These are phyloP conservation scores for Peribolospora baueri DNA, from an alignment of 768 basidiomycete genomes.

Conservation along the genomic window DNA sequence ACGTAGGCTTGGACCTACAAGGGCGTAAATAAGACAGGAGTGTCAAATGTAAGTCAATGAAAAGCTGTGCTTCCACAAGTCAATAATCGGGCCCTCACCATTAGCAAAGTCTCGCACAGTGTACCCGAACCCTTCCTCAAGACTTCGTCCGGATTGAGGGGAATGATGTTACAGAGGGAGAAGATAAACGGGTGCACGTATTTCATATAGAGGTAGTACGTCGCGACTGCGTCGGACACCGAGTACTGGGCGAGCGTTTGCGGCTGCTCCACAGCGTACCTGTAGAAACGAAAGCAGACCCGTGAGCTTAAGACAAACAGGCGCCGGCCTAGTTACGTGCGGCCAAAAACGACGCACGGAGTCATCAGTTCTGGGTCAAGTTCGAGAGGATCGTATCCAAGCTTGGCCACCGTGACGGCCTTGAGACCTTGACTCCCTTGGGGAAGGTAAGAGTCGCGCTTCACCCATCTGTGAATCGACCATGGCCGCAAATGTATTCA, in stretches of 20 bases:
- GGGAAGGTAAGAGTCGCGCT: slow-evolving; percentile 91
- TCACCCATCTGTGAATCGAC: slow-evolving; percentile 44
- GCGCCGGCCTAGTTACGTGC: background rate
- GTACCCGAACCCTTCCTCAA: slow-evolving; percentile 88
- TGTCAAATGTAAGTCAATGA: background rate
- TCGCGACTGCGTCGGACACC: slow-evolving; percentile 98
- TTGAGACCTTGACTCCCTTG: slow-evolving; percentile 97
- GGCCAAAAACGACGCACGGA: slow-evolving; percentile 38
- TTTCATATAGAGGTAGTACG: slow-evolving; percentile 99
- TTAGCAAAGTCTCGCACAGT: slow-evolving; percentile 84
- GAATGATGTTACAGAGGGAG: slow-evolving; percentile 96
- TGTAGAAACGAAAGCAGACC: slow-evolving; percentile 17
- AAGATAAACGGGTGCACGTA: slow-evolving; percentile 99
- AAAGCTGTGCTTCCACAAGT: background rate
- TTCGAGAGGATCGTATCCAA: slow-evolving; percentile 91
- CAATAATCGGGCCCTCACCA: slow-evolving; percentile 33
- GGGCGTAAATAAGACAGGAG: background rate
- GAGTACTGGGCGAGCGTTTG: slow-evolving; percentile 89
- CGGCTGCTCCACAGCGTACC: slow-evolving; percentile 88
- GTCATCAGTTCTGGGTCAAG: slow-evolving; percentile 98
- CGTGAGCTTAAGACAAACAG: background rate
- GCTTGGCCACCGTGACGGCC: slow-evolving; percentile 82
- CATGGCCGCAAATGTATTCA: no score
- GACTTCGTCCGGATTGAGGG: slow-evolving; percentile 86
- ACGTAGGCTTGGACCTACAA: slow-evolving; percentile 79